Evolutionary conservation across 2,329 filamentous ascomycete genomes (phyloP), one percentile per base, ranked within the genome.

Genomic region (Myriosclerotinia duriaeana): DNA sequence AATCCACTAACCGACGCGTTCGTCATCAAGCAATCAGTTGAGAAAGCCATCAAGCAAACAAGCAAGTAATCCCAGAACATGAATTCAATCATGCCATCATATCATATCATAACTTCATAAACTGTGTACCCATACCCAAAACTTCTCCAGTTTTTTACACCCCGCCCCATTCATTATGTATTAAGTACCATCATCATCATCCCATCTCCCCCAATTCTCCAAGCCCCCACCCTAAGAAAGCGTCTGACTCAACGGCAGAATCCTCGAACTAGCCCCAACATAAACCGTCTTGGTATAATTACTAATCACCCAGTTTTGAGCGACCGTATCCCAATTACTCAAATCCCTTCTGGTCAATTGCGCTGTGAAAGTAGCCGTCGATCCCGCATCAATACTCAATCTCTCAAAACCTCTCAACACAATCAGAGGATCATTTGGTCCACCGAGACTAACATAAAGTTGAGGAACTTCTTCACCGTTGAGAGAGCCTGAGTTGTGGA

Each of bases 341-440:
- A 97, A 72, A 75, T 97, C 94, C 66, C 92, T 87, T 50, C 93
- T 85, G 7, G 88, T 93, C 65, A 97, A 78, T 20, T 87, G 84
- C 0, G 86, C 87, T 0, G 78, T 82, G 80, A 95, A 96, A 2
- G 82, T 85, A 4, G 80, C 82, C 62, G 83, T 86, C 77, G 86
- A 77, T n/a, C 91, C 92, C 0, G 91, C 84, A 5, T 84, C 81
- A 69, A 97, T 87, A 60, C 82, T 83, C 67, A 97, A 78, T 56
- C 92, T 86, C 67, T 96, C 91, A 74, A 97, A 98, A 54, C 89
- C 89, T 69, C 94, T 88, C 17, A 98, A 87, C 3, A 87, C 82
- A 36, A 83, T 79, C 3, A 81, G 78, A 3, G 87, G 85, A 74
- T 97, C 90, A 48, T 88, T 83, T 0, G 89, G 84, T 0, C 92